Base-by-base conservation (phyloP, 345 rosid species). In the Lepidium sativum region DNA sequence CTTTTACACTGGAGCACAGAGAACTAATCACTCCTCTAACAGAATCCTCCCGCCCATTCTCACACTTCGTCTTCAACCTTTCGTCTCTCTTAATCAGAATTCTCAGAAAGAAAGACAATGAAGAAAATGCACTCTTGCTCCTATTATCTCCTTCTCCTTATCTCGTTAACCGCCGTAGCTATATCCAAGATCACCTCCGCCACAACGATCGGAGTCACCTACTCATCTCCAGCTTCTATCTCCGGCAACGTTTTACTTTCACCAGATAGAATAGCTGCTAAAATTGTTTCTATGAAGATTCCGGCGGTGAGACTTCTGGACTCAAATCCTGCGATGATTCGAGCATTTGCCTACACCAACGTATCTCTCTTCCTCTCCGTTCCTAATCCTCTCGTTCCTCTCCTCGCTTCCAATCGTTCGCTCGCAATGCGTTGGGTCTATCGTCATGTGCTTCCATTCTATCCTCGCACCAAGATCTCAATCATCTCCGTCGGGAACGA, bases 401-500 rank as follows among this genome's bases (percentile, higher is more conserved):
- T 86, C 23, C 63, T 89, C 44, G 92, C 98, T n/a, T 53, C 85
- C 33, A 92, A 89, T 56, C 92, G 89, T 47, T 78, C 98, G 0
- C 62, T 72, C 25, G 97, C 98, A 13, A 73, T 78, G 60, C 79
- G 79, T 1, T 89, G 98, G 97, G 76, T 87, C 12, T 84, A 79
- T 74, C 70, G 69, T 33, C 91, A 85, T 54, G 94, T 92, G 20
- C 81, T 92, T 21, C 98, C 97, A 0, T 92, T 81, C 68, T 80
- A 85, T 62, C 98, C 95, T 2, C 92, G 97, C 15, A 76, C 91
- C 33, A 82, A 72, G 63, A 86, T 92, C 75, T 67, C 92, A 0
- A 60, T 88, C 11, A 86, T 92, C 67, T 89, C 97, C 18, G 89
- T 92, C 53, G 98, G 98, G 3, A 82, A 86, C 75, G 89, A 80